phyloP scores from a whole-genome alignment of 75 land plant species.

The Selaginella moellendorffii region DNA sequence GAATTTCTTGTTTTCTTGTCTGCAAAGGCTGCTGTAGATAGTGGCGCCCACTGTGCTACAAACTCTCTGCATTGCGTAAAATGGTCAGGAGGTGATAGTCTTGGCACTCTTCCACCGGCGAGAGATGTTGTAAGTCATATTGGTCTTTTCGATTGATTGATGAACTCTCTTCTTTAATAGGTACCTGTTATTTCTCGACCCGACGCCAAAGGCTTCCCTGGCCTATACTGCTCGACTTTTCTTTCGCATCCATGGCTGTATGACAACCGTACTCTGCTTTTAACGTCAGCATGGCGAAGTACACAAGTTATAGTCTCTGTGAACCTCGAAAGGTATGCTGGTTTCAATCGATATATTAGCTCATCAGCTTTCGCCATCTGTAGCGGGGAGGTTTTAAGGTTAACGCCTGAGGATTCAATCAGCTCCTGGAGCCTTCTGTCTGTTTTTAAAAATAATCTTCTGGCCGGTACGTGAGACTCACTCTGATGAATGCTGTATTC shows the following conservation, averaged over 20 bases:
- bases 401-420: slow-evolving; percentile 46
- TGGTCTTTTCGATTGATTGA: no score
- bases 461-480: slow-evolving; percentile 56
- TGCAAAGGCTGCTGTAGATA: slow-evolving; percentile 58
- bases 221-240: slow-evolving; percentile 49
- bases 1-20: slow-evolving; percentile 67
- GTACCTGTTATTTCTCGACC: slow-evolving; percentile 56
- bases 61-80: slow-evolving; percentile 68
- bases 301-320: slow-evolving; percentile 52
- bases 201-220: slow-evolving; percentile 55
- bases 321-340: slow-evolving; percentile 44
- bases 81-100: slow-evolving; percentile 47
- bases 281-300: slow-evolving; percentile 76
- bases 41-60: slow-evolving; percentile 79
- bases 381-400: slow-evolving; percentile 47
- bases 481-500: not conserved
- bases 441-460: slow-evolving; percentile 42
- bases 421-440: slow-evolving; percentile 76
- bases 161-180: slow-evolving; percentile 24
- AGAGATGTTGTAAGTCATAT: slow-evolving; percentile 71
- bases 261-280: slow-evolving; percentile 54
- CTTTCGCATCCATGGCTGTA: slow-evolving; percentile 74
- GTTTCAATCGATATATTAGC: not conserved
- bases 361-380: no score
- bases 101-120: slow-evolving; percentile 21